Base-by-base conservation (phyloP, 2,329 filamentous ascomycete genomes). In the Diplodia sapinea region DNA sequence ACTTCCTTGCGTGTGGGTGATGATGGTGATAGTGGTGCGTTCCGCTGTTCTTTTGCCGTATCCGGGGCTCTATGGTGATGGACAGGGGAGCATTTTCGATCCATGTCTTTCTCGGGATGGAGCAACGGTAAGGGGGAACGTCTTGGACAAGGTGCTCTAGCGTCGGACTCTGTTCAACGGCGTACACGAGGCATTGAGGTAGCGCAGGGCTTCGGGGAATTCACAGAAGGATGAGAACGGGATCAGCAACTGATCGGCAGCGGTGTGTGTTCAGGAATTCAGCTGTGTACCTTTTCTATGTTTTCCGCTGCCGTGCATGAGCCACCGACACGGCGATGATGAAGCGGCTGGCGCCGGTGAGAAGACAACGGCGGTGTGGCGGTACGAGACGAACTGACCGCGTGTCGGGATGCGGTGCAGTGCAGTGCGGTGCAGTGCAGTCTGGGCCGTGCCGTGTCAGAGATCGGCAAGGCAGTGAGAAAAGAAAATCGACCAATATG, bases 381-480 rank as follows among this genome's bases (percentile, higher is more conserved):
- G 55, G 40, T 38, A 11, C 20, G 12, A n/a, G 23, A 23, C 26
- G 47, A 4, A 26, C 3, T 26, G 26, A 26, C 26, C 9, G 31
- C 26, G 31, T 33, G 31, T 51, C 47, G 47, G 40, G n/a, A 23
- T 15, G 29, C 57, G 13, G 5, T 49, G 57, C 36, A 31, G 31
- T 33, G 26, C 26, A 26, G 26, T 26, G 26, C 26, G 1, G 26
- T 26, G 12, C 38, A 3, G n/a, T 59, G 38, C 33, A 31, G 20
- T 59, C 23, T 20, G 13, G 38, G 26, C 3, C 38, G n/a, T n/a
- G 38, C 8, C 56, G 13, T 20, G 57, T 62, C 57, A 63, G n/a
- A 61, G 59, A 63, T 38, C 59, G 26, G 26, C 59, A 26, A 38
- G 26, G 59, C 43, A 38, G 29, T 6, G 31, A 26, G 43, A 15